Evolutionary conservation across 2,329 filamentous ascomycete genomes (phyloP).

Genomic region (Lecanicillium sp.): DNA sequence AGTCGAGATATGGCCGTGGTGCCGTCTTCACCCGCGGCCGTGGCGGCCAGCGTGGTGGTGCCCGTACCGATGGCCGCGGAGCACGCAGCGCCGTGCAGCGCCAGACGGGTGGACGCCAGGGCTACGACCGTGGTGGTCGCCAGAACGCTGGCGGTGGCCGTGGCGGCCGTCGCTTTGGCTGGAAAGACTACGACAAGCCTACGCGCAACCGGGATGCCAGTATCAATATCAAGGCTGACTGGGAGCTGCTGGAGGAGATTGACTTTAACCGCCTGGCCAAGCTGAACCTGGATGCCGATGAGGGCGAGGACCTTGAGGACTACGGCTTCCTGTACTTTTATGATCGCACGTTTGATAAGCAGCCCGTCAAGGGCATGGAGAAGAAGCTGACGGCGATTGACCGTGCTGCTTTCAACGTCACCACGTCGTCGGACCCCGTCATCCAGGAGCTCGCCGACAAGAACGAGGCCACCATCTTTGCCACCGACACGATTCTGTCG

Average conservation of each 20-base stretch:
- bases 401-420: slow-evolving; percentile 95
- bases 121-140: slow-evolving; percentile 67
- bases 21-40: slow-evolving; percentile 82
- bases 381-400: slow-evolving; percentile 83
- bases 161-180: slow-evolving; percentile 83
- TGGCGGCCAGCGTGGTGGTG: slow-evolving; percentile 67
- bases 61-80: slow-evolving; percentile 55
- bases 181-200: slow-evolving; percentile 99
- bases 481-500: slow-evolving; percentile 92
- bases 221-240: slow-evolving; percentile 92
- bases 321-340: slow-evolving; percentile 99
- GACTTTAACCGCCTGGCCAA: slow-evolving; percentile 94
- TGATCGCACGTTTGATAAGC: slow-evolving; percentile 91
- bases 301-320: slow-evolving; percentile 88
- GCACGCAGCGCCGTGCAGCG: slow-evolving; percentile 53
- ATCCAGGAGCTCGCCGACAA: slow-evolving; percentile 96
- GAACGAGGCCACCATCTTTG: slow-evolving; percentile 93
- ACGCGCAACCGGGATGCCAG: slow-evolving; percentile 92
- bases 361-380: slow-evolving; percentile 80
- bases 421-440: slow-evolving; percentile 88
- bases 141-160: slow-evolving; percentile 55
- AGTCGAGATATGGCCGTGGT: slow-evolving; percentile 82
- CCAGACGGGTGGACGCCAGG: slow-evolving; percentile 41
- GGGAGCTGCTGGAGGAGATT: slow-evolving; percentile 94
- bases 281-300: slow-evolving; percentile 89